Percentiles rank a stretch among this genome's conserved stretches.
phyloP scores from a whole-genome alignment of 805 yeast genomes.

The Pichia californica region DNA sequence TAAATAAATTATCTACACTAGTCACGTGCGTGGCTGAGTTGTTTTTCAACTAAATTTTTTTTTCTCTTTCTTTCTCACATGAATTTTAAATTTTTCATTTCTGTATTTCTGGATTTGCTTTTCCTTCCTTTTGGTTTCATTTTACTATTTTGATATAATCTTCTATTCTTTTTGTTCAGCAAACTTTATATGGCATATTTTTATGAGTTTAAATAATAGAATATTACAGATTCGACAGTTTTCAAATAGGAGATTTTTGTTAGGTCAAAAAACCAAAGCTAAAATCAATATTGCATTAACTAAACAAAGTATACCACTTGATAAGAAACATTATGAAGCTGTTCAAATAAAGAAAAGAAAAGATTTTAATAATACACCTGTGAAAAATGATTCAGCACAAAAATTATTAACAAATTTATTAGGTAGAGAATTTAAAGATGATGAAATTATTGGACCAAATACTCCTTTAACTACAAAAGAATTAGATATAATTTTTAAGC shows the following conservation, averaged over 20 bases:
- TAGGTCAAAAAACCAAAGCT: slow-evolving; percentile 6
- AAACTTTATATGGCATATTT: too few relatives aligned
- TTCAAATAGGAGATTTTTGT: background rate
- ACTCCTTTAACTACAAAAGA: slow-evolving; percentile 24
- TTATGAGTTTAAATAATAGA: background rate
- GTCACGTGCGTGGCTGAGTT: too few relatives aligned
- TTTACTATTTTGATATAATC: too few relatives aligned
- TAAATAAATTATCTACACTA: too few relatives aligned
- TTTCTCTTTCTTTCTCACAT: too few relatives aligned
- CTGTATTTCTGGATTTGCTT: too few relatives aligned
- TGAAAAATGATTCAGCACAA: slow-evolving; percentile 25
- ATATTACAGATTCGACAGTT: background rate
- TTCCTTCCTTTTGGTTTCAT: too few relatives aligned
- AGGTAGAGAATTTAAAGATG: slow-evolving; percentile 15
- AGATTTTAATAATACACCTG: slow-evolving; percentile 19
- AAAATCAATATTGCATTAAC: slow-evolving; percentile 14
- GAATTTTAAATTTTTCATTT: too few relatives aligned
- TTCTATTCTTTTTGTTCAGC: too few relatives aligned
- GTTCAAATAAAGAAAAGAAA: slow-evolving; percentile 10
- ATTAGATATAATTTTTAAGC: slow-evolving; percentile 19
- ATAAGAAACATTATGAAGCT: background rate
- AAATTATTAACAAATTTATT: slow-evolving; percentile 18
- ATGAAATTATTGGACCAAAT: slow-evolving; percentile 18
- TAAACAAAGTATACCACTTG: background rate
- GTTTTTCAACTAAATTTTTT: too few relatives aligned